Evolutionary conservation across 495 filamentous ascomycete genomes (phyloP).

Genomic region (Pseudevernia furfuracea): DNA sequence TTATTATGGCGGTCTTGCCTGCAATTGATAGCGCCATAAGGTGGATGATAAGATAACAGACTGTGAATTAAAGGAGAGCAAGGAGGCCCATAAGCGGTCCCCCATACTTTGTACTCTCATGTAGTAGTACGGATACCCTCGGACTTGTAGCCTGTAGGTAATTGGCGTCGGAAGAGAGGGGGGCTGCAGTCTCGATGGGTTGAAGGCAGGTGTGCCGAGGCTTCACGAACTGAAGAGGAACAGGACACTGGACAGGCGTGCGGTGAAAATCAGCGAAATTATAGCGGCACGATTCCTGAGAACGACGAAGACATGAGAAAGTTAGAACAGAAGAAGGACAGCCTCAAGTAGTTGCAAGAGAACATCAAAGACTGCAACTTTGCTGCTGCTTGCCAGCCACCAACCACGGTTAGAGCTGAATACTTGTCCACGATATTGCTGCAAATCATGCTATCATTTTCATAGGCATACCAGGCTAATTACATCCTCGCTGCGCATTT

Average conservation of each 20-base stretch:
- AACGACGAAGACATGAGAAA: neutral
- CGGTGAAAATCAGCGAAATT: neutral
- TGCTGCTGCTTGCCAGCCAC: neutral
- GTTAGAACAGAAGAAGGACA: neutral
- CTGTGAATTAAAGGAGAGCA: neutral
- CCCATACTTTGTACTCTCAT: neutral
- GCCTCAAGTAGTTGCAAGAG: neutral
- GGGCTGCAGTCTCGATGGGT: neutral
- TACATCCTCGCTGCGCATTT: slow-evolving; percentile 13
- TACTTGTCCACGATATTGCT: neutral
- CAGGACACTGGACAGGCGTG: too few species aligned
- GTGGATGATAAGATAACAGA: neutral
- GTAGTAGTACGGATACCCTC: too few species aligned
- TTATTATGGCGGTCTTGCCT: slow-evolving; percentile 61
- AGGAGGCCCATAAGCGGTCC: neutral
- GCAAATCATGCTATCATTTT: slow-evolving; percentile 11
- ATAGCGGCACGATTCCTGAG: neutral
- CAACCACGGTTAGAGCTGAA: neutral
- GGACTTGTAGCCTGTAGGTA: neutral
- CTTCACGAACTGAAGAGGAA: neutral
- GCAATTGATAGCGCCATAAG: slow-evolving; percentile 41
- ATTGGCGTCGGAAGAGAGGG: neutral
- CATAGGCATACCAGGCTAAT: slow-evolving; percentile 12
- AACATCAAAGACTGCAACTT: neutral
- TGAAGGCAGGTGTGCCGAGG: neutral